These are phyloP conservation scores for Arachnomyces sp. DNA, from an alignment of 2,329 filamentous ascomycete species.

Conservation along the genomic window DNA sequence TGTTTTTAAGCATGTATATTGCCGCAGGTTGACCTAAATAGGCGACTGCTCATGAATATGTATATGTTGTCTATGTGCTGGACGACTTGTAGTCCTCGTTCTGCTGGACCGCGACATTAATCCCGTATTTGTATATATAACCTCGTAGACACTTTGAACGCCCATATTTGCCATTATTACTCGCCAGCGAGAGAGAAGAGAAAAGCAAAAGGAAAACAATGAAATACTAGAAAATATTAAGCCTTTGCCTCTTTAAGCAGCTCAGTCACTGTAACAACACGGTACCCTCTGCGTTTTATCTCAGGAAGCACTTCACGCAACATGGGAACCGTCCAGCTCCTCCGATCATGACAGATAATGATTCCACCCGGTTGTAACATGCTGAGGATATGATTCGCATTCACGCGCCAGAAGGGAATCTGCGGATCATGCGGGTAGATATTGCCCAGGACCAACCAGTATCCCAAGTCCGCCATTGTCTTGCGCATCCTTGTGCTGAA, in stretches of 20 bases:
- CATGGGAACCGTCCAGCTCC: constrained; percentile 79
- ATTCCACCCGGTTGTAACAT: constrained; percentile 71
- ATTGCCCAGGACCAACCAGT: constrained; percentile 68
- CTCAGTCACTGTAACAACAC: constrained; percentile 62
- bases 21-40: no score
- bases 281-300: constrained; percentile 61
- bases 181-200: no score
- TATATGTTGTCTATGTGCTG: no score
- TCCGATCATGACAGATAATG: constrained; percentile 77
- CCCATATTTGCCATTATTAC: no score
- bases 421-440: constrained; percentile 92
- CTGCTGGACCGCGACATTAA: no score
- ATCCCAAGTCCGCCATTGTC: constrained; percentile 54
- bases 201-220: no score
- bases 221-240: no score
- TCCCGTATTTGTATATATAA: no score
- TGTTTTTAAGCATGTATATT: no score
- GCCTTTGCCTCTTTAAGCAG: constrained; percentile 39
- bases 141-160: no score
- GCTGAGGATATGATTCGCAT: constrained; percentile 71
- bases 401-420: constrained; percentile 60
- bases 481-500: constrained; percentile 65
- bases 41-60: no score
- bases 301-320: constrained; percentile 64
- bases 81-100: no score